These are phyloP conservation scores for Oropetium thomaeum DNA, from an alignment of 176 grass and related monocot genomes.

Conservation along the genomic window DNA sequence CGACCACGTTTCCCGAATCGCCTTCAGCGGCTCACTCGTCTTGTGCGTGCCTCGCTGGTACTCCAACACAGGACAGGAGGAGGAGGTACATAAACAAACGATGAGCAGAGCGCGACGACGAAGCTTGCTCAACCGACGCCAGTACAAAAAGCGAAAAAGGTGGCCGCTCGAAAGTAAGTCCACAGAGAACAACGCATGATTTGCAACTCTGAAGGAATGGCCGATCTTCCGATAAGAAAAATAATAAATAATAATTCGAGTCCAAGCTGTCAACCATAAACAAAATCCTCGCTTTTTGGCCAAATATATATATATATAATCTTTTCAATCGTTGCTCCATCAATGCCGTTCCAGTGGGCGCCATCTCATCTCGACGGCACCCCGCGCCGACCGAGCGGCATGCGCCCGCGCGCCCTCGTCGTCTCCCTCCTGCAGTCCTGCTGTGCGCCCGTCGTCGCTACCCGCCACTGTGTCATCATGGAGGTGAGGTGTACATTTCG, in stretches of 20 bases:
- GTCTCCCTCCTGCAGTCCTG: no score
- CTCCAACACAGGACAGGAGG: conserved; percentile 7
- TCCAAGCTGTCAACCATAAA: neutral
- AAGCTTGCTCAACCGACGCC: neutral
- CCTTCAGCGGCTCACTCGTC: neutral
- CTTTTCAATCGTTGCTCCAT: neutral
- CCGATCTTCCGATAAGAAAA: neutral
- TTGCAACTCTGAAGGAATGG: neutral
- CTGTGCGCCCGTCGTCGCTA: neutral
- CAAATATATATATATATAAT: neutral
- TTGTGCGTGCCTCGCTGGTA: neutral
- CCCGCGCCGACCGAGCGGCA: neutral
- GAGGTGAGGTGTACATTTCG: conserved; percentile 28
- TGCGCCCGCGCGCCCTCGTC: neutral
- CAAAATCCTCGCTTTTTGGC: neutral
- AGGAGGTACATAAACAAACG: neutral
- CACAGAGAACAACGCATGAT: neutral
- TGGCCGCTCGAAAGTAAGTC: neutral
- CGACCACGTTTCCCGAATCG: neutral
- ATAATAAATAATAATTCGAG: neutral
- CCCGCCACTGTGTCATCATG: neutral
- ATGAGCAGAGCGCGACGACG: neutral
- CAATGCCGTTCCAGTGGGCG: neutral
- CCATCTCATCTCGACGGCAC: no score
- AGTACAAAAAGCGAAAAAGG: neutral